phyloP scores from a whole-genome alignment of 257 asterid genomes.

The Penstemon barbatus region DNA sequence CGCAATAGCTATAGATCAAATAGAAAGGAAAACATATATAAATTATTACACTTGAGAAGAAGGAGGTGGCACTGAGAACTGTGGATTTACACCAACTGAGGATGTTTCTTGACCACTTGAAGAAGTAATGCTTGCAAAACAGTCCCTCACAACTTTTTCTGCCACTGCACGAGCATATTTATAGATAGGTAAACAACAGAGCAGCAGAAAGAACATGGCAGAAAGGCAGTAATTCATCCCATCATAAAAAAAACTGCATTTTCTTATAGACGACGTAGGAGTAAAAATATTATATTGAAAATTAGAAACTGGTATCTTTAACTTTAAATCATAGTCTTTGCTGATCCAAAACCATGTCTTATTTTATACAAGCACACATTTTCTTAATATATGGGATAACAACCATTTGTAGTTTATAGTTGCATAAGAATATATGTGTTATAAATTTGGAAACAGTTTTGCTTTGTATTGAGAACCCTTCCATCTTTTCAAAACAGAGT shows the following conservation, averaged over 20 bases:
- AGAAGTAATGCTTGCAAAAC: constrained; percentile 63
- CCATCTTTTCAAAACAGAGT: background rate
- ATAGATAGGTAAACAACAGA: constrained; percentile 27
- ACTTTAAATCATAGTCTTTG: background rate
- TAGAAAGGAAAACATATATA: background rate
- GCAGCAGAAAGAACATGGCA: background rate
- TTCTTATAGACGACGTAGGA: background rate
- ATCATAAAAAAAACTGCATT: background rate
- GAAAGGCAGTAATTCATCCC: background rate
- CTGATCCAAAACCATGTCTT: background rate
- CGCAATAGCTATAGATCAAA: constrained; percentile 21
- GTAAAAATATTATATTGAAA: background rate
- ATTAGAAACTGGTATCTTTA: background rate
- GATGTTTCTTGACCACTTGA: constrained; percentile 72
- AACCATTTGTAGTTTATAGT: constrained; percentile 12
- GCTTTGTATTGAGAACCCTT: background rate
- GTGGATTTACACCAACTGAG: constrained; percentile 78
- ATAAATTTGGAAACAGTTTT: background rate
- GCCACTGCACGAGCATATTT: constrained; percentile 38
- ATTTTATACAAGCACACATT: background rate
- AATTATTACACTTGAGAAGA: constrained; percentile 67
- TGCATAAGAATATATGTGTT: background rate
- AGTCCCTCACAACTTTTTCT: constrained; percentile 40
- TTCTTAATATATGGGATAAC: background rate
- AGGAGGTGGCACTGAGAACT: constrained; percentile 60